phyloP scores from a whole-genome alignment of 495 filamentous ascomycete species.

The Neurospora sp. region DNA sequence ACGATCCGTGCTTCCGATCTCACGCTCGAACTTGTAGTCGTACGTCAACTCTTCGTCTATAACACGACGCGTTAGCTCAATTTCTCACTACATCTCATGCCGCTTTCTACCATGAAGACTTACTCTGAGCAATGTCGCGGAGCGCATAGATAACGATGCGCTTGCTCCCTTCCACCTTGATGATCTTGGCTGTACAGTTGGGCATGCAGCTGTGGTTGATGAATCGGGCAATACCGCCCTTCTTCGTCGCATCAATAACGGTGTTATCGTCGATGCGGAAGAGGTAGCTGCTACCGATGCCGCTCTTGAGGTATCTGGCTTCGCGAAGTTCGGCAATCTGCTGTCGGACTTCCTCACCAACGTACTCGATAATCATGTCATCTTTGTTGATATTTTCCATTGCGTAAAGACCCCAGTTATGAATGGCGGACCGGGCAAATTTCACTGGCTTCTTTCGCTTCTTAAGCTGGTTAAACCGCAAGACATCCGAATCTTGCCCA shows the following conservation, averaged over 20 bases:
- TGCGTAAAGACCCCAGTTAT: constrained; percentile 97
- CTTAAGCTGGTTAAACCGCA: constrained; percentile 98
- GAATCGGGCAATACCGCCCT: constrained; percentile 93
- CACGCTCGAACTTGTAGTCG: constrained; percentile 99
- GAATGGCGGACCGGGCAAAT: constrained; percentile 94
- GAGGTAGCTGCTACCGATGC: constrained; percentile 93
- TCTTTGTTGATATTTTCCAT: constrained; percentile 95
- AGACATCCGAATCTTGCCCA: constrained; percentile 72
- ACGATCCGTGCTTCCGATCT: constrained; percentile 86
- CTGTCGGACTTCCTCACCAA: constrained; percentile 93
- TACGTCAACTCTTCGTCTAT: constrained; percentile 97
- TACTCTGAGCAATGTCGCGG: constrained; percentile 87
- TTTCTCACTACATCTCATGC: not conserved
- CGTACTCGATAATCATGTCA: constrained; percentile 99
- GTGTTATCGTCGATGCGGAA: constrained; percentile 98
- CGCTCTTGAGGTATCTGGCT: constrained; percentile 82
- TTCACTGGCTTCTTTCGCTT: constrained; percentile 99
- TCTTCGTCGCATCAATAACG: constrained; percentile 96
- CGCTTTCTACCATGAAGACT: constrained; percentile 27
- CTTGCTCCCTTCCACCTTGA: constrained; percentile 98
- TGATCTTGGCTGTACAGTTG: constrained; percentile 99
- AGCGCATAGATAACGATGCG: constrained; percentile 97
- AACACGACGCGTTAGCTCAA: constrained; percentile 33
- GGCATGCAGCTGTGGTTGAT: constrained; percentile 99
- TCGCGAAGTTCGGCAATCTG: constrained; percentile 94